Base-by-base conservation (phyloP, 164 flowering plant species). In the Chimonanthus praecox region DNA sequence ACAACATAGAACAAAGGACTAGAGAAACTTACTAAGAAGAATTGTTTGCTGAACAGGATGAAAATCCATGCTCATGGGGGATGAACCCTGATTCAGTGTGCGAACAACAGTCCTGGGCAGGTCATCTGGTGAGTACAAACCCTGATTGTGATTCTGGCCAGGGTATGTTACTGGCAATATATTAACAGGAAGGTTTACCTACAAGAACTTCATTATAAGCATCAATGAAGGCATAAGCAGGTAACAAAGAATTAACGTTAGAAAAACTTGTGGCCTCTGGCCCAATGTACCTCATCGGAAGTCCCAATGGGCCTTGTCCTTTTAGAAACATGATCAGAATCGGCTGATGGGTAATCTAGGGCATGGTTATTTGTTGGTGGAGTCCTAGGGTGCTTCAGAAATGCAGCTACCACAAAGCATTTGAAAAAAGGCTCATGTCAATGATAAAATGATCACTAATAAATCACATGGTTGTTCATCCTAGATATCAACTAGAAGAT, bases 241-340 rank as follows among this genome's bases (percentile, higher is more conserved):
- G 7, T 15, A 49, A 51, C 21, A 10, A 73, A 49, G 10, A 18
- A 16, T 54, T 10, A 3, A 54, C 60, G 15, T 10, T 65, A 33
- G 9, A 16, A 68, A 68, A 48, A 47, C 54, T 33, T 33, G 1
- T 33, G 33, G 33, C 33, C 33, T 33, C 33, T 33, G 68, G 13
- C 45, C 33, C 33, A 65, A 65, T 47, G 7, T 85, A 91, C 99
- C 94, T 95, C 99, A 70, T 92, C 98, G 58, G 90, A 77, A 65
- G 92, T 85, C 5, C 97, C 99, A 81, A 92, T 77, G 8, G 91
- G 91, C 80, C 97, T 91, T 67, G 91, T 77, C 83, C 97, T 85
- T 80, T 92, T 93, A 7, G 86, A 72, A 47, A 85, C 85, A 75
- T 90, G 96, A 63, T 94, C 99, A 71, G 98, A 90, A 78, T 92